A percentile compares a stretch with the other conserved stretches of the same genome.
phyloP scores from a whole-genome alignment of 2,329 filamentous ascomycete genomes.

The Claviceps arundinis region DNA sequence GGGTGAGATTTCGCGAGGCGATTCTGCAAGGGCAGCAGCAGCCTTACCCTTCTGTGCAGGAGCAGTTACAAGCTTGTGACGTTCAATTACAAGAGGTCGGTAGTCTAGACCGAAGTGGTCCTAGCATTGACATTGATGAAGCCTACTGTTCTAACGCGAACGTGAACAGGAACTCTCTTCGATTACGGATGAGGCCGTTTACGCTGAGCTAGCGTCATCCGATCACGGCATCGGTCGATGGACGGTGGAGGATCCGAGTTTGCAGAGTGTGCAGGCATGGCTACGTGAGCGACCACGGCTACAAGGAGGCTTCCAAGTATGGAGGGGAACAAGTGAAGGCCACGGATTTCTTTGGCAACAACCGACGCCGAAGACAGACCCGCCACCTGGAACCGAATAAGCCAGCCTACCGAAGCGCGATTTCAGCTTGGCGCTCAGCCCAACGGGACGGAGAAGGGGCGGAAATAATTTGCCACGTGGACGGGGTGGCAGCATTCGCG shows the following conservation, averaged over 20 bases:
- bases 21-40: slow-evolving; percentile 38
- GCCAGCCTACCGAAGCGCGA: too few relatives aligned
- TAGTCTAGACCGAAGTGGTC: slow-evolving; percentile 4
- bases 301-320: slow-evolving; percentile 1
- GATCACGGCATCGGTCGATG: slow-evolving; percentile 46
- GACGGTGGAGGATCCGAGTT: slow-evolving; percentile 48
- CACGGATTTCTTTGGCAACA: too few relatives aligned
- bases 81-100: slow-evolving; percentile 43
- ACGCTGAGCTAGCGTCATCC: slow-evolving; percentile 38
- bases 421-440: too few relatives aligned
- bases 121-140: not conserved
- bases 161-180: slow-evolving; percentile 38
- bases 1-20: slow-evolving; percentile 40
- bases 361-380: too few relatives aligned
- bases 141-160: not conserved
- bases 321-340: too few relatives aligned
- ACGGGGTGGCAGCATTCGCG: not conserved
- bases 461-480: not conserved
- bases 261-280: slow-evolving; percentile 46
- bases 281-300: slow-evolving; percentile 25
- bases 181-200: slow-evolving; percentile 47
- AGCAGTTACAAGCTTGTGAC: slow-evolving; percentile 40
- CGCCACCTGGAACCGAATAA: too few relatives aligned
- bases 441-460: not conserved
- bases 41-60: slow-evolving; percentile 32